Base-by-base conservation (phyloP, 805 yeast genomes). In the Candida berthetii region DNA sequence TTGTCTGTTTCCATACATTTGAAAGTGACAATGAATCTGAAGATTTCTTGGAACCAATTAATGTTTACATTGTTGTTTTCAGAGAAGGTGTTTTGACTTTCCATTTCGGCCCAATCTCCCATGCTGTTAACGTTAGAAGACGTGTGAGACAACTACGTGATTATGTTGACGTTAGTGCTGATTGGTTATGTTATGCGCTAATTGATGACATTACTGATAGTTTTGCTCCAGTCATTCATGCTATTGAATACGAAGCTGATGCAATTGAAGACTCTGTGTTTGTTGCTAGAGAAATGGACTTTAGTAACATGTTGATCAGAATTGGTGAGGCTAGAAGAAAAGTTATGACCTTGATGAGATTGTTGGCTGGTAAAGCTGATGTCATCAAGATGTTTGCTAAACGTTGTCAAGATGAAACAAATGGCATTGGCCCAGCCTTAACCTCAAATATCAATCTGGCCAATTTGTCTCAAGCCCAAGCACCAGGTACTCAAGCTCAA, bases 1-100 rank as follows among this genome's bases (percentile, higher is more conserved):
- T 93, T 68, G 96, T 93, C 34, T 86, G 96, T 73, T 93, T 93
- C 77, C 96, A 93, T 62, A 86, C 98, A 4, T 93, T 93, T 64
- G 97, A 89, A 58, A 81, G 84, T 19, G 96, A 91, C 50, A 60
- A 69, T 37, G 93, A 81, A 59, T 76, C 85, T 41, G 93, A 84
- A 53, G 95, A 87, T 47, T 90, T 84, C 60, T 66, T 84, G 57
- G 93, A 84, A 53, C 90, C 90, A 19, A 80, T 84, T 50, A 81
- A 82, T 53, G 83, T 84, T 27, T 84, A 84, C 64, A 73, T 82
- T 44, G 85, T 82, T 41, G 86, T 82, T 5, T 81, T 82, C 63
- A 68, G 80, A 44, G 76, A 79, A 35, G 89, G 88, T 31, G 72
- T 82, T 10, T 55, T 82, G 31, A 75, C 86, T 1, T 82, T 82